A percentile compares a stretch with the other conserved stretches of the same genome.
Conservation (phyloP, 352 stramenopile species). For the Phytophthora kernoviae region DNA sequence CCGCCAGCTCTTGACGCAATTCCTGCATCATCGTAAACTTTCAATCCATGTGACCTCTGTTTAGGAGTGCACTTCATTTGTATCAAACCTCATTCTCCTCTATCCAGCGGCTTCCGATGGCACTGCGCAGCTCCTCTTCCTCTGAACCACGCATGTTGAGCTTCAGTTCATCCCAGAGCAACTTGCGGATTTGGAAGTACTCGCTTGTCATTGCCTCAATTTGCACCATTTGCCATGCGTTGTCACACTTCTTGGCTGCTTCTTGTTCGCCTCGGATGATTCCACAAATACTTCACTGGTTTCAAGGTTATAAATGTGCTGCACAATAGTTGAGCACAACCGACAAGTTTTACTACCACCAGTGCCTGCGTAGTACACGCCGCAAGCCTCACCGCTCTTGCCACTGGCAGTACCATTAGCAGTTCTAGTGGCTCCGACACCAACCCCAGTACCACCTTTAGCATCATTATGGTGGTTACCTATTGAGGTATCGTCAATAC, state of each 20-base stretch:
- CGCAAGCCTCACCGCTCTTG: no score
- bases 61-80: no score
- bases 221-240: slow-evolving; percentile 3
- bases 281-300: slow-evolving; percentile 9
- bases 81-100: slow-evolving; percentile 63
- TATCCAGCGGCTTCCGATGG: slow-evolving; percentile 66
- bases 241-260: not conserved
- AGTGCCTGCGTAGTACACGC: no score
- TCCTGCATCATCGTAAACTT: slow-evolving; percentile 33
- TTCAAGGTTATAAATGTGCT: no score
- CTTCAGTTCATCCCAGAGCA: slow-evolving; percentile 82
- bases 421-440: no score
- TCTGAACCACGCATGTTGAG: slow-evolving; percentile 55
- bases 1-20: slow-evolving; percentile 56
- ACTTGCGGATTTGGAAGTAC: slow-evolving; percentile 68
- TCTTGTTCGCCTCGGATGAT: not conserved
- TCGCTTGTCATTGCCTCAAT: slow-evolving; percentile 42
- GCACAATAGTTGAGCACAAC: no score
- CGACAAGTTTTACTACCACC: no score
- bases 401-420: no score
- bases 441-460: no score
- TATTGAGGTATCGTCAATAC: no score
- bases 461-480: no score
- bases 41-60: no score
- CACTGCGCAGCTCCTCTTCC: slow-evolving; percentile 61